Base-by-base conservation (phyloP, 805 yeast genomes). In the Hemisphaericaspora nanyangensis region DNA sequence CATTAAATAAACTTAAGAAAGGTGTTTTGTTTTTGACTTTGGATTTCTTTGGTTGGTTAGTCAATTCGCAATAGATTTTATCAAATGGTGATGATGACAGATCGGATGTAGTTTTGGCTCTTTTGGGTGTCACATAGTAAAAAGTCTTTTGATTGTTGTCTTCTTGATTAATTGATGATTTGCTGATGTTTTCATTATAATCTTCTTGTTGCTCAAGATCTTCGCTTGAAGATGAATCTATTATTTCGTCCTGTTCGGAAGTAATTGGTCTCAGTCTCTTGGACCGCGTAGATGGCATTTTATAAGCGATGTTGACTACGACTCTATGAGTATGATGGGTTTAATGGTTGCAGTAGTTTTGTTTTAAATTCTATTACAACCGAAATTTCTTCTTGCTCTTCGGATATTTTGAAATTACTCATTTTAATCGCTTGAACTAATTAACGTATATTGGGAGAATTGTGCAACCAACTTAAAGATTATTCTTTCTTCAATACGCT, bases 131-230 rank as follows among this genome's bases (percentile, higher is more conserved):
- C 7, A 63, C 32, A 35, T 60, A 50, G 46, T 67, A 67, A 45
- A 61, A 68, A 0, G 71, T 57, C 46, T 62, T 59, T 36, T 60
- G 69, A 17, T 48, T 38, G 39, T 58, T 50, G 17, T 46, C 48
- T 33, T 37, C 37, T 12, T 25, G 18, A 16, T 22, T 10, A 7
- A 18, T 20, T 11, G 33, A 20, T 18, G 25, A 12, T 3, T n/a
- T n/a, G n/a, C n/a, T n/a, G n/a, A n/a, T n/a, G n/a, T n/a, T n/a
- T n/a, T n/a, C n/a, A n/a, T n/a, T n/a, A n/a, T n/a, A n/a, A n/a
- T 22, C 3, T 22, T 22, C 12, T 22, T 22, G 26, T 5, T 22
- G 26, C 11, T 22, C 26, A 22, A 8, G 12, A 10, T 20, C 10
- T 8, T 22, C 26, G 11, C 26, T 22, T 8, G 26, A 22, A 8